These are phyloP conservation scores for Fagus crenata DNA, from an alignment of 306 rosid species.

Conservation along the genomic window DNA sequence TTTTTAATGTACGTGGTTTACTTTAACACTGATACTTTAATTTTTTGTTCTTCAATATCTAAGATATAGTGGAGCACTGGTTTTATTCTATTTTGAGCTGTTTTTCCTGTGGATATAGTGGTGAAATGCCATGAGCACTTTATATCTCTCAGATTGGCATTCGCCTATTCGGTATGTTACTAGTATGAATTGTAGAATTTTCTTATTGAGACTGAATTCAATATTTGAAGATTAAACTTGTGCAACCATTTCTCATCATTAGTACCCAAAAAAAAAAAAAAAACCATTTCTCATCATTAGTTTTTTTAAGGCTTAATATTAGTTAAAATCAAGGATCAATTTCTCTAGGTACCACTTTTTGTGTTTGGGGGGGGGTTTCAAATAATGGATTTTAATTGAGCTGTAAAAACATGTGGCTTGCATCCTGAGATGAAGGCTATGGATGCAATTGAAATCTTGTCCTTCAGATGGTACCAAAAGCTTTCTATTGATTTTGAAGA, in stretches of 20 bases:
- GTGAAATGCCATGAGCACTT: not conserved
- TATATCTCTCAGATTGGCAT: not conserved
- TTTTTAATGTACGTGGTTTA: slow-evolving; percentile 51
- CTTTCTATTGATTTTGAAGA: too few species aligned
- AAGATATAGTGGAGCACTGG: slow-evolving; percentile 12
- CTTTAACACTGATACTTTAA: slow-evolving; percentile 12
- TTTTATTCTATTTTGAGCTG: not conserved
- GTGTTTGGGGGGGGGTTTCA: too few species aligned
- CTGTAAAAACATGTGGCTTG: not conserved
- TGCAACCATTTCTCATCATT: not conserved
- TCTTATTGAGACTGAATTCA: not conserved
- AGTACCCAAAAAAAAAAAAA: not conserved
- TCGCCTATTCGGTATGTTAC: not conserved
- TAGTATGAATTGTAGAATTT: not conserved
- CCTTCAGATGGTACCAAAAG: too few species aligned
- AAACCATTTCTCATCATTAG: too few species aligned
- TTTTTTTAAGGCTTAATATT: too few species aligned
- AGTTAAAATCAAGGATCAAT: too few species aligned
- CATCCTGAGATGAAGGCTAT: slow-evolving; percentile 2
- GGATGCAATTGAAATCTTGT: too few species aligned
- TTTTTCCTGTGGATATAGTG: not conserved
- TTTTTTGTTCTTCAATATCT: slow-evolving; percentile 10
- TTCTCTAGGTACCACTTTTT: too few species aligned
- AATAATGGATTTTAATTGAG: not conserved
- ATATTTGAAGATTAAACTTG: not conserved